A percentile compares a stretch with the other conserved stretches of the same genome.
Evolutionary conservation across 257 asterid species (phyloP).

Genomic region (Nicotiana obtusifolia): DNA sequence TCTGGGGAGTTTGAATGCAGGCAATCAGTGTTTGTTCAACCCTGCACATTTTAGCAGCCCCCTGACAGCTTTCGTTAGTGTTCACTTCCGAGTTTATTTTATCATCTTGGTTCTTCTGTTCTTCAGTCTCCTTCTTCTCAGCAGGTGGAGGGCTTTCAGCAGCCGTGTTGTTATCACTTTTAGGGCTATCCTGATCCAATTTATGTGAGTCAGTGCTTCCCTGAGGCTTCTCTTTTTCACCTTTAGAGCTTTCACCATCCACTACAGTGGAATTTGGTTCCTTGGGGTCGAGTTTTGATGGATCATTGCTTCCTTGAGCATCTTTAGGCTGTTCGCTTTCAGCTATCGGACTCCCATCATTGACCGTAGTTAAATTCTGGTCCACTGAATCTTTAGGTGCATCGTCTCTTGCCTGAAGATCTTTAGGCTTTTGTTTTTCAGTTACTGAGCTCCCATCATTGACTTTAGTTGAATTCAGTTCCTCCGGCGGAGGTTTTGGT

Average conservation of each 20-base stretch:
- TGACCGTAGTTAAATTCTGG: conserved; percentile 10
- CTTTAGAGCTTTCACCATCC: neutral
- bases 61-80: conserved; percentile 6
- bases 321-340: conserved; percentile 22
- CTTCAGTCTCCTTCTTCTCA: conserved; percentile 7
- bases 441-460: neutral
- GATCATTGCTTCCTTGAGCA: conserved; percentile 19
- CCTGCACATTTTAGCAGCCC: neutral
- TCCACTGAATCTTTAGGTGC: neutral
- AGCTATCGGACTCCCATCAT: conserved; percentile 19
- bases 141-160: neutral
- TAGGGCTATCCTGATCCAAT: conserved; percentile 21
- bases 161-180: neutral
- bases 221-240: conserved; percentile 17
- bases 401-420: neutral
- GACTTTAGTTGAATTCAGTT: neutral
- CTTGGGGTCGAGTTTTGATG: conserved; percentile 28
- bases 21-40: conserved; percentile 9
- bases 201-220: conserved; percentile 24
- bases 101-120: neutral
- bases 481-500: conserved; percentile 24
- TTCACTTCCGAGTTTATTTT: neutral
- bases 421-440: neutral
- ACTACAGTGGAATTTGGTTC: neutral
- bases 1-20: conserved; percentile 1